Base-by-base conservation (phyloP, 2,329 filamentous ascomycete species). In the Mariannaea elegans region DNA sequence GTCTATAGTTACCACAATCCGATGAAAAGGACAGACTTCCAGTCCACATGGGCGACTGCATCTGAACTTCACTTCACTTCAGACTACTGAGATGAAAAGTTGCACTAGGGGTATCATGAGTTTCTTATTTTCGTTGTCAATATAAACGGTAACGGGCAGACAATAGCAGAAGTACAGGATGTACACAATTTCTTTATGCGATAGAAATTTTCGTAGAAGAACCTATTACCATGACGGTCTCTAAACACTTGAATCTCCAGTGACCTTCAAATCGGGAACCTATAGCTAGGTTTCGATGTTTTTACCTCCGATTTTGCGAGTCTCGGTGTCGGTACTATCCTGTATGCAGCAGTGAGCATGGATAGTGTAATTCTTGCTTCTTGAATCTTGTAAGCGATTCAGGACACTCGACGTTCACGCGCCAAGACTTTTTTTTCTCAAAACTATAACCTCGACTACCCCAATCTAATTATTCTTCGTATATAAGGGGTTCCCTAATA, bases 401-500 rank as follows among this genome's bases (percentile, higher is more conserved):
- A 44, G 65, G 14, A 58, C 44, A 6, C 29, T 63, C 10, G 56
- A 48, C 13, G 13, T 56, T 2, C 39, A 57, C 19, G n/a, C 24
- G 2, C 44, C 24, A 9, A 36, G 19, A 4, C 23, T 21, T 4
- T 27, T 27, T 3, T n/a, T 27, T 18, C 9, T n/a, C 32, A 16
- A 23, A 24, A 0, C 10, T 10, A 8, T 13, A 55, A 24, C 46
- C 48, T 4, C 18, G n/a, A 13, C 44, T 65, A 27, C 24, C 59
- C n/a, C n/a, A n/a, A n/a, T 50, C 42, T 21, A 2, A 64, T 16
- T 64, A 50, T 23, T 32, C 27, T 10, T 24, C 64, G 13, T 19
- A 55, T 18, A 31, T 62, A 8, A 55, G 42, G 7, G 19, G 18
- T 10, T 39, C 29, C 23, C 8, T 5, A 27, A 9, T 64, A 23